phyloP scores from a whole-genome alignment of 371 early-diverging fungal genomes.

The Rhizopus delemar region DNA sequence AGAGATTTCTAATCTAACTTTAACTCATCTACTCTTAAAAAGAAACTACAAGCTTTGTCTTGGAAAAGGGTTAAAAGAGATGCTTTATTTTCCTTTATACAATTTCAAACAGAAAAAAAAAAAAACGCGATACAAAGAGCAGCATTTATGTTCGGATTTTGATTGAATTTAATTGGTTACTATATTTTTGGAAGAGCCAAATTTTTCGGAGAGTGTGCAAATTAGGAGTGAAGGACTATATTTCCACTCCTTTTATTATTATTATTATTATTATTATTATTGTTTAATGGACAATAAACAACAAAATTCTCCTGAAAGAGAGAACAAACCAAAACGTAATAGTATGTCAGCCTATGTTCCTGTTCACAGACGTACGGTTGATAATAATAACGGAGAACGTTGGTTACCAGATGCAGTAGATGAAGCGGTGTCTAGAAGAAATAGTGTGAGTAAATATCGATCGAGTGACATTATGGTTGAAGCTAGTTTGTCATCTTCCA shows the following conservation, averaged over 20 bases:
- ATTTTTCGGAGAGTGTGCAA: too few relatives aligned
- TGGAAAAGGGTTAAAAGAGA: too few relatives aligned
- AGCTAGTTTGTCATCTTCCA: conserved; percentile 12
- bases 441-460: conserved; percentile 17
- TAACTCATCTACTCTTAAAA: too few relatives aligned
- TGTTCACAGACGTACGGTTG: conserved; percentile 33
- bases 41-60: too few relatives aligned
- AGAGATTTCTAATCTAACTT: too few relatives aligned
- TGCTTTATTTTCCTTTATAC: too few relatives aligned
- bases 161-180: too few relatives aligned
- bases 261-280: background rate
- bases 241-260: conserved; percentile 12
- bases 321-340: conserved; percentile 10
- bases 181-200: too few relatives aligned
- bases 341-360: conserved; percentile 34
- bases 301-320: conserved; percentile 12
- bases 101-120: background rate
- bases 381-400: conserved; percentile 3
- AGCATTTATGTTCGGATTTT: too few relatives aligned
- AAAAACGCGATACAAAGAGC: too few relatives aligned
- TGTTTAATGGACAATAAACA: background rate
- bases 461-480: conserved; percentile 14
- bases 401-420: conserved; percentile 4
- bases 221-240: background rate
- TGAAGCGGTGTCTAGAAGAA: conserved; percentile 24